phyloP scores from a whole-genome alignment of 805 yeast genomes.

The Saccharomycopsis sp. region DNA sequence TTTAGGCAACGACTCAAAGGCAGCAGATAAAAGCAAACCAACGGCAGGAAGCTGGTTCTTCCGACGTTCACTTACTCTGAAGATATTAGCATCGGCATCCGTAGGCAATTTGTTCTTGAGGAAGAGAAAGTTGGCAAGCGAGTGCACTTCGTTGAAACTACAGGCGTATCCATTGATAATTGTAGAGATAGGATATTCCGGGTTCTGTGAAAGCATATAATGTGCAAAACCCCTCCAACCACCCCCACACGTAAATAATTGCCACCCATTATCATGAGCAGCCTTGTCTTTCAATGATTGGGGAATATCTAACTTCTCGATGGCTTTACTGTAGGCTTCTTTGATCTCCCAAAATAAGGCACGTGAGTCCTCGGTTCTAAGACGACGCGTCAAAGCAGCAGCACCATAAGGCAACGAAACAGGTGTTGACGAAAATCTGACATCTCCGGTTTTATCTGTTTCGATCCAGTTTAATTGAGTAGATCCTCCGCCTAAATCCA shows the following conservation, averaged over 20 bases:
- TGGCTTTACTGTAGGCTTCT: constrained; percentile 43
- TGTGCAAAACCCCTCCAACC: constrained; percentile 69
- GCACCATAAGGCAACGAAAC: constrained; percentile 71
- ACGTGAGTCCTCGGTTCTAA: constrained; percentile 44
- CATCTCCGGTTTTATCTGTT: constrained; percentile 44
- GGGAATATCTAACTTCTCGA: constrained; percentile 48
- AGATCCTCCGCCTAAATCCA: constrained; percentile 72
- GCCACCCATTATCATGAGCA: constrained; percentile 49
- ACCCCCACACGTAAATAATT: constrained; percentile 65
- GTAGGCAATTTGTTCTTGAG: constrained; percentile 44
- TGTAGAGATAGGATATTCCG: constrained; percentile 60
- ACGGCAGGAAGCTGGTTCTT: constrained; percentile 66
- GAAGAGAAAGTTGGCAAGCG: constrained; percentile 45
- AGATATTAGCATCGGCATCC: constrained; percentile 36
- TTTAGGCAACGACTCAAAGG: constrained; percentile 53
- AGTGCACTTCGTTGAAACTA: constrained; percentile 44
- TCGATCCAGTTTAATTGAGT: constrained; percentile 66
- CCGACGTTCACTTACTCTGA: constrained; percentile 60
- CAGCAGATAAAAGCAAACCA: constrained; percentile 54
- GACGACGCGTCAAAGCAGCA: constrained; percentile 53
- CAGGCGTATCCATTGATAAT: constrained; percentile 65
- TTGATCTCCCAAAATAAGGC: constrained; percentile 48
- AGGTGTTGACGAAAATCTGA: constrained; percentile 48
- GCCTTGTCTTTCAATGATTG: constrained; percentile 44
- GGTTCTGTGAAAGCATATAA: constrained; percentile 43